Evolutionary conservation across 768 basidiomycete genomes (phyloP), one percentile per base, ranked within the genome.

Genomic region (Leccinellum rugosiceps): DNA sequence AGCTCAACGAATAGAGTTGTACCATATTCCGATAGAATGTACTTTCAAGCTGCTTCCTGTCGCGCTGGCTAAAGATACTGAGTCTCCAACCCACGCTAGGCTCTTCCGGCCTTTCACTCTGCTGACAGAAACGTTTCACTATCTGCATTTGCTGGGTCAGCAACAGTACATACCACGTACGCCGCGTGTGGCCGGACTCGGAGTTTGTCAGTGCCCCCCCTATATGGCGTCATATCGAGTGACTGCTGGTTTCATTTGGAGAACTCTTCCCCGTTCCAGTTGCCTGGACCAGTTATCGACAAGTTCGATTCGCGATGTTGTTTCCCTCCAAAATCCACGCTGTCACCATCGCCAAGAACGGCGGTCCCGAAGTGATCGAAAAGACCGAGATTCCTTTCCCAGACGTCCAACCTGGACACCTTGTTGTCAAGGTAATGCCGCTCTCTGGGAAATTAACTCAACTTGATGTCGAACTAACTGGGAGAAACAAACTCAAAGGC

Each of bases 331-430:
- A 78, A 9, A 80, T 88, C 66, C 80, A 88, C 45, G 91, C 88
- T 4, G 83, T 92, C 59, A 82, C 84, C 56, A 87, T 93, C 69
- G 70, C 82, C 13, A 80, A 84, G 79, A 83, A 77, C 7, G 96
- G 94, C 6, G 90, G 84, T 6, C 70, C 87, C 28, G 91, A 95
- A 52, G 89, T 91, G 34, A 76, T 94, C 32, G 80, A 90, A 65
- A 84, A 86, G 68, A 80, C 78, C 7, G 76, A 72, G 3, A 72
- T 87, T n/a, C 84, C 88, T 1, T 88, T 92, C 62, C 90, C 91
- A 1, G 71, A 77, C 60, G 80, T 81, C 10, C 76, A 78, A 7
- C 79, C 85, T 0, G 80, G 76, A 3, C 80, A 94, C 68, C 70
- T 94, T 54, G 74, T 75, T 76, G 76, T 73, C 11, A 73, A 74